Conservation (phyloP, 2,329 filamentous ascomycete species). For the Peltaster fructicola region DNA sequence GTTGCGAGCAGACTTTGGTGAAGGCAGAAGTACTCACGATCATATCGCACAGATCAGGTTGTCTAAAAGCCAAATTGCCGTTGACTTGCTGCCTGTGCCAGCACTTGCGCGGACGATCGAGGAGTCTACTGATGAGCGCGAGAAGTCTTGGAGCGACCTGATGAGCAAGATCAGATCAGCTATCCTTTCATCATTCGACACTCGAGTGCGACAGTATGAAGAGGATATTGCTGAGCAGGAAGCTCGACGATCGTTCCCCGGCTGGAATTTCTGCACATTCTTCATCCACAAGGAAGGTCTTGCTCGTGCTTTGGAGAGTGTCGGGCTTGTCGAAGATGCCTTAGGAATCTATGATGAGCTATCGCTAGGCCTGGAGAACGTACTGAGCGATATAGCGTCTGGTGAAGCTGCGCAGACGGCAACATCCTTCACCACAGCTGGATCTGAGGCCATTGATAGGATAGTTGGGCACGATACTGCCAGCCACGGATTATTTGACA, state of each 20-base stretch:
- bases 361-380: conserved; percentile 65
- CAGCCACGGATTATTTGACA: conserved; percentile 25
- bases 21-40: conserved; percentile 55
- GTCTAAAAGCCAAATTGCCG: conserved; percentile 29
- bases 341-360: conserved; percentile 90
- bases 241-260: conserved; percentile 65
- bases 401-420: conserved; percentile 48
- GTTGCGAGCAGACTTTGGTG: conserved; percentile 76
- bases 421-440: conserved; percentile 53
- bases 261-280: conserved; percentile 99
- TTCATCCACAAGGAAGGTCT: conserved; percentile 95
- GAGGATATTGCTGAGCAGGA: conserved; percentile 94
- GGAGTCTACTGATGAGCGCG: conserved; percentile 60
- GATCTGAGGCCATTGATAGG: conserved; percentile 43
- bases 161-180: conserved; percentile 71
- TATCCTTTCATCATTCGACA: conserved; percentile 79
- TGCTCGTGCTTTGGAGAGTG: conserved; percentile 85
- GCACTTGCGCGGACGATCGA: conserved; percentile 34
- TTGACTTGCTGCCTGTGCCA: conserved; percentile 27
- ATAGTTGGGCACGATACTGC: conserved; percentile 7
- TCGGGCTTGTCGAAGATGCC: conserved; percentile 88
- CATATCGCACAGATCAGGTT: conserved; percentile 75
- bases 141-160: conserved; percentile 68
- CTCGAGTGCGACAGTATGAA: conserved; percentile 83
- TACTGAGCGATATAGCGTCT: conserved; percentile 55